Evolutionary conservation across 352 stramenopile species (phyloP), one percentile per base, ranked within the genome.

Genomic region (Phytophthora niederhauseri): DNA sequence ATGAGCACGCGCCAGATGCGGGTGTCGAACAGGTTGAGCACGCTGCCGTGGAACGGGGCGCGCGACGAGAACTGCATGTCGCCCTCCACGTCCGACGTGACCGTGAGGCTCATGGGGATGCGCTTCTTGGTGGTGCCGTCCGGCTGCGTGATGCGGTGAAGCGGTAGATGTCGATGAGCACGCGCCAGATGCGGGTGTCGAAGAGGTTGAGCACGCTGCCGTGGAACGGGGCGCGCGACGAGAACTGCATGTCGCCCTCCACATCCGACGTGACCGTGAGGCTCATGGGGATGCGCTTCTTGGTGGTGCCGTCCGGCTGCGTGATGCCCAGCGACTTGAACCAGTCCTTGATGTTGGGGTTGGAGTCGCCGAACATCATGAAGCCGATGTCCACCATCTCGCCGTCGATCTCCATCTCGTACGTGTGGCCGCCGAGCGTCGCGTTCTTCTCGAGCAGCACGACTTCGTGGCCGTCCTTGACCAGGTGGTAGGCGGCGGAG

Each of bases 331-430:
- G 86, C 48, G 80, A 87, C 76, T 93, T 89, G 74, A 96, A 96
- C 88, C 88, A 96, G 57, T 89, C 83, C 76, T 96, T 96, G 68
- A 96, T 96, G 81, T 96, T 96, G 53, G 88, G 88, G 78, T 96
- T 96, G 72, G 88, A 96, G 71, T 96, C 88, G 24, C 88, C 88
- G 56, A 92, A 96, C 88, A 96, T 96, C 88, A 96, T 96, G 75
- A 96, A 96, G 69, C 88, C 88, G 41, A 96, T 84, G 70, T 96
- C 88, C 15, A 96, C 88, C 57, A 84, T 80, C 68, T 96, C 86
- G 65, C 78, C 74, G 75, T 96, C 88, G 75, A 94, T 92, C 68
- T 96, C 86, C 82, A 94, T 92, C 66, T 90, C 82, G 73, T 92
- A 94, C 70, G 88, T 91, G 81, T 96, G 88, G 49, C 88, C 88